phyloP scores from a whole-genome alignment of 768 basidiomycete genomes.

The Phaffia australis region DNA sequence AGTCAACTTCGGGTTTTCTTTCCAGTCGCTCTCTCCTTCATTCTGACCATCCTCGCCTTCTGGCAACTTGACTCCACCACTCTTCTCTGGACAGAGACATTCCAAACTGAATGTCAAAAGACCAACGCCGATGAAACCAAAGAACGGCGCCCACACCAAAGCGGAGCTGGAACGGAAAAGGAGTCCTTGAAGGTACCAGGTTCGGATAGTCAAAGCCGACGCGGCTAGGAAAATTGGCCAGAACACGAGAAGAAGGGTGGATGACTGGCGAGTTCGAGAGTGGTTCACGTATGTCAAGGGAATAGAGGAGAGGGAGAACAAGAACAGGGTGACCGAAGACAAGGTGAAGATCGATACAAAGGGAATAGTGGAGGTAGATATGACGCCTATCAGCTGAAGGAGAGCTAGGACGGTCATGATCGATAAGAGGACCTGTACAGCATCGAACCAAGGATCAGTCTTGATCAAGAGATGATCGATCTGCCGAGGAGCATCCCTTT shows the following conservation, averaged over 20 bases:
- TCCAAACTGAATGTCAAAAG: constrained; percentile 56
- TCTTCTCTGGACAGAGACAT: constrained; percentile 52
- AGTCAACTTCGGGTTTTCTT: constrained; percentile 23
- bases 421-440: constrained; percentile 27
- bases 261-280: constrained; percentile 57
- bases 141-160: constrained; percentile 30
- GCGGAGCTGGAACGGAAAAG: constrained; percentile 29
- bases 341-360: constrained; percentile 49
- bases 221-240: constrained; percentile 59
- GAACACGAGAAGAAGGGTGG: constrained; percentile 62
- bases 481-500: constrained; percentile 37
- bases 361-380: constrained; percentile 43
- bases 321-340: constrained; percentile 40
- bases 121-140: constrained; percentile 36
- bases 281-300: constrained; percentile 57
- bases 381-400: constrained; percentile 42
- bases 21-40: constrained; percentile 14
- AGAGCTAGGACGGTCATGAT: constrained; percentile 41
- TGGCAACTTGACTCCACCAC: constrained; percentile 1
- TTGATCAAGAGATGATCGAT: not conserved
- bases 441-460: not conserved
- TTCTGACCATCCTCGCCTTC: constrained; percentile 20
- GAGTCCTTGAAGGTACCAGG: constrained; percentile 36
- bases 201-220: constrained; percentile 52
- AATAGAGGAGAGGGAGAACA: constrained; percentile 39